Evolutionary conservation across 140 eudicot species (phyloP), one percentile per base, ranked within the genome.

Genomic region (Bidens hawaiensis): DNA sequence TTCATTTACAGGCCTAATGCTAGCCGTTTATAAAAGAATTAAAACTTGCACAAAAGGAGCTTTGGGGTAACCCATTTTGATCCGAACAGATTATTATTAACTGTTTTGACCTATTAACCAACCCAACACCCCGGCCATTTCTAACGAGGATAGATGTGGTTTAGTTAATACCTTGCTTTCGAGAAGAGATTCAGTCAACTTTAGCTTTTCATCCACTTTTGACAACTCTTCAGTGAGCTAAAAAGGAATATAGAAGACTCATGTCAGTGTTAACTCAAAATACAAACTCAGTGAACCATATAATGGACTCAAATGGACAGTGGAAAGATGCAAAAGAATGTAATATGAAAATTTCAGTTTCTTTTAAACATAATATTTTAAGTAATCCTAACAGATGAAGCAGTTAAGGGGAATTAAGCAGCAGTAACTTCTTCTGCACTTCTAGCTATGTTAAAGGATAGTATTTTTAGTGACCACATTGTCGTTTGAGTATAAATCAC

Each of bases 171-270:
- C 99, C 82, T 87, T 93, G 99, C 95, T 93, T 61, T 93, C 93
- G 3, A 93, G 77, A 74, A 88, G 87, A 67, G 88, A 82, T 76
- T 93, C 99, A 14, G 95, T 85, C 51, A 88, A 66, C 83, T 93
- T 93, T 45, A 93, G 96, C 83, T 93, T 93, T 79, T 79, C 96
- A 14, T 93, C 99, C 76, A 82, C 95, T 85, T 81, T 93, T 14
- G 84, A 40, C 80, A 93, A 60, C 71, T 85, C 99, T 41, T 88
- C 99, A 46, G 95, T 88, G 14, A 88, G 93, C 99, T 93, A 77
- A n/a, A n/a, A n/a, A 38, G 62, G 59, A 38, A 56, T 45, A 47
- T 10, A 70, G 36, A 10, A 6, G 24, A 62, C 11, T 10, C 25
- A 27, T 40, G 68, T 52, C 51, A 48, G 75, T 19, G 25, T 48